phyloP scores from a whole-genome alignment of 352 stramenopile genomes.

The Achlya hypogyna region DNA sequence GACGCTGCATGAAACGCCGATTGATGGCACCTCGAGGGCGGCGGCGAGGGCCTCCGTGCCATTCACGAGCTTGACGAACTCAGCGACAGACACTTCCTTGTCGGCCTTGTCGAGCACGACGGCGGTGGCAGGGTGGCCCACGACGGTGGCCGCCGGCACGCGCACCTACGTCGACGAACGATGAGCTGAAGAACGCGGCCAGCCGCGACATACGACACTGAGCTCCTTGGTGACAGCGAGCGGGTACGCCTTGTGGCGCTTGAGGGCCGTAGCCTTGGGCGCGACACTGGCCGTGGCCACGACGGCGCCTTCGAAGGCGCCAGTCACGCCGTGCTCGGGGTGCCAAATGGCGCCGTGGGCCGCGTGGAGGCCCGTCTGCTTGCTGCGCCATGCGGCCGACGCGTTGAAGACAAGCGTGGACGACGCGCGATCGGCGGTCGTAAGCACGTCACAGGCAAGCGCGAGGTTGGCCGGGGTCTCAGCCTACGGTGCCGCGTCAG shows the following conservation, averaged over 20 bases:
- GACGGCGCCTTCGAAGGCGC: slow-evolving; percentile 9
- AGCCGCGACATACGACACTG: neutral
- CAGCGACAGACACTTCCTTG: slow-evolving; percentile 1
- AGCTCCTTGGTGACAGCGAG: neutral
- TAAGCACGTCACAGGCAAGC: slow-evolving; percentile 21
- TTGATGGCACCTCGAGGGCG: neutral
- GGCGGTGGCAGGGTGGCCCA: neutral
- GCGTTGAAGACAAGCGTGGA: slow-evolving; percentile 61
- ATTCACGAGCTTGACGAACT: slow-evolving; percentile 9
- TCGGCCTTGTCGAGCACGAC: neutral
- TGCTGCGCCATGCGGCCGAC: slow-evolving; percentile 9
- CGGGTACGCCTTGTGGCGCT: neutral
- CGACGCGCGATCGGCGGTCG: neutral
- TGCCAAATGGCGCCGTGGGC: slow-evolving; percentile 10
- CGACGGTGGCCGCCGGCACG: neutral
- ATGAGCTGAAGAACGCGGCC: neutral
- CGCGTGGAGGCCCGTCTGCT: neutral
- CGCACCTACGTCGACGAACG: neutral
- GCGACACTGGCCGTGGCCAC: neutral
- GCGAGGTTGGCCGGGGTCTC: slow-evolving; percentile 25
- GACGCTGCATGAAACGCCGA: neutral
- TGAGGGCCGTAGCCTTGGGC: neutral
- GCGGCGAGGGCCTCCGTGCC: neutral
- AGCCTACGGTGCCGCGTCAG: slow-evolving; percentile 48
- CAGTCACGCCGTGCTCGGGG: neutral